Base-by-base conservation (phyloP, 1,284 basidiomycete genomes). In the Anthracocystis walkeri region DNA sequence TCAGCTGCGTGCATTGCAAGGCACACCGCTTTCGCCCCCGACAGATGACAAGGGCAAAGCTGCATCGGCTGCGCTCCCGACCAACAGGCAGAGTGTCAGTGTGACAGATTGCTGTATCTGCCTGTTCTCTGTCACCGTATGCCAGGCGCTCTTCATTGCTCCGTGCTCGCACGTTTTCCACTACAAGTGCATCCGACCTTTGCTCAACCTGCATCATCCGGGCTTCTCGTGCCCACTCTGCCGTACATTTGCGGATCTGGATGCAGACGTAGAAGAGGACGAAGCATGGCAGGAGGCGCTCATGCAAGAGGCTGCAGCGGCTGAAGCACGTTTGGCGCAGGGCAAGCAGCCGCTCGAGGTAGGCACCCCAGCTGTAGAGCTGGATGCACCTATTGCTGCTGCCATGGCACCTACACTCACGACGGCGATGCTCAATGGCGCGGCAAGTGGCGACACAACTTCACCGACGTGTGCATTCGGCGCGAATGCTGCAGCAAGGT, bases 141-240 rank as follows among this genome's bases (percentile, higher is more conserved):
- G 92, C 73, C 96, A 99, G 86, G 93, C 95, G 0, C 89, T 99
- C 27, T 99, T 99, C 87, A 96, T 99, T 83, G 95, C 95, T 33
- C 84, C 84, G 0, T 86, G 82, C 80, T 96, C 94, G 7, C 96
- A 98, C 86, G 92, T 95, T 0, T 97, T 97, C 88, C 96, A 97
- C 87, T 98, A 93, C 90, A 98, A 98, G 86, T 99, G 97, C 86
- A 96, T 99, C 76, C 90, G 94, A 0, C 95, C 95, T 0, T 88
- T 98, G 18, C 89, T 99, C 46, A 89, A 92, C 78, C 79, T 81
- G 35, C 95, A 98, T 86, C 91, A 96, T 80, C 94, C 96, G 0
- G 93, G 93, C 3, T 99, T 99, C 87, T 93, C 91, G 7, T 99
- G 96, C 81, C 97, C 96, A 0, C 90, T 99, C 8, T 99, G 96